Base-by-base conservation (phyloP, 2,329 filamentous ascomycete species). In the Chalara sp. region DNA sequence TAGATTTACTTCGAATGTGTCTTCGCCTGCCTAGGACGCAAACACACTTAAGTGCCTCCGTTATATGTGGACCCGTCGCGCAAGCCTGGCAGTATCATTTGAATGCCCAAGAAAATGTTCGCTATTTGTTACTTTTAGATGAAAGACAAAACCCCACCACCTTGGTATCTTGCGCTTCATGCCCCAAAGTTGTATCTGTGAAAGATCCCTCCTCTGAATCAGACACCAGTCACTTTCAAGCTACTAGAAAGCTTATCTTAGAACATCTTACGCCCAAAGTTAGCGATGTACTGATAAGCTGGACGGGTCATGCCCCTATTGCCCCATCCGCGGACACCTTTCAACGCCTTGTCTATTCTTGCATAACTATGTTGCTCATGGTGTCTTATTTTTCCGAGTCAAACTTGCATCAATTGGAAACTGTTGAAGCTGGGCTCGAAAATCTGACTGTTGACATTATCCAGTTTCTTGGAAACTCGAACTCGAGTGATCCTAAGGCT, bases 1-100 rank as follows among this genome's bases (percentile, higher is more conserved):
- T 87, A 37, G 81, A 81, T 56, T 69, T 95, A 5, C 65, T 96
- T n/a, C 72, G 81, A 53, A 76, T 78, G 12, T 89, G 87, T 59
- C 82, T 86, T 37, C 87, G 87, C 12, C 51, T 67, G 28, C 53
- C 55, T 29, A 53, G 52, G 39, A n/a, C 61, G 11, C 44, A 46
- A 39, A n/a, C 56, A 12, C 28, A 50, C 35, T n/a, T 45, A 8
- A 46, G 44, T 5, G 33, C 30, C 37, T 47, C 45, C 3, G 46
- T 56, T 7, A 58, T 63, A 21, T 56, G 60, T 41, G 65, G 64
- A 13, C 46, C 49, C 29, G 47, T 67, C 32, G 61, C 56, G 35
- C 64, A 65, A 54, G 58, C 60, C 40, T 67, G 65, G 65, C 58
- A 62, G 45, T 52, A 56, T 11, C 56, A 60, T 51, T 30, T 61